Evolutionary conservation across 768 basidiomycete genomes (phyloP).

Genomic region (Lentinus tigrinus): DNA sequence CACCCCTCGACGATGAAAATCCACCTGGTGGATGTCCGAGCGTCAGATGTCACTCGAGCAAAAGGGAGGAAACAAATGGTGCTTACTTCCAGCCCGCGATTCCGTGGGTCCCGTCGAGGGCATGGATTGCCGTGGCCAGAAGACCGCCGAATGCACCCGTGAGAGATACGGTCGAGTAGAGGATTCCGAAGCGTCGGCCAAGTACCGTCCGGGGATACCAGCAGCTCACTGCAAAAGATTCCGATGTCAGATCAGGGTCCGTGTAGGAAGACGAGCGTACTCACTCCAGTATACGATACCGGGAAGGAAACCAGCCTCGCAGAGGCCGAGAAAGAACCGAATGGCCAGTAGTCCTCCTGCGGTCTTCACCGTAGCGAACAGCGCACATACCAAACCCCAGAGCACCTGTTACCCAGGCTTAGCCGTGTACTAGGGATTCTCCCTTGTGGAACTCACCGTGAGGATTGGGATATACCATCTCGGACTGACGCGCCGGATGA

Average conservation of each 20-base stretch:
- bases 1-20: constrained; percentile 48
- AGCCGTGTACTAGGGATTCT: constrained; percentile 4
- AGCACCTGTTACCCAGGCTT: constrained; percentile 18
- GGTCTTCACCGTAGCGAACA: constrained; percentile 25
- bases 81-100: constrained; percentile 37
- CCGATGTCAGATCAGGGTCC: background rate
- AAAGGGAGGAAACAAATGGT: background rate
- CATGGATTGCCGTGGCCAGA: constrained; percentile 36
- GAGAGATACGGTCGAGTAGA: constrained; percentile 30
- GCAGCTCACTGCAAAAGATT: constrained; percentile 32
- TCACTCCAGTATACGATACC: constrained; percentile 36
- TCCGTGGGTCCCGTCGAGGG: constrained; percentile 37
- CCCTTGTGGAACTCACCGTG: constrained; percentile 29
- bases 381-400: constrained; percentile 32
- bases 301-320: constrained; percentile 40
- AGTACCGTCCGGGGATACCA: constrained; percentile 38
- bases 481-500: constrained; percentile 35
- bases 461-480: constrained; percentile 38
- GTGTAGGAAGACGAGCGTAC: background rate
- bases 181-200: constrained; percentile 23
- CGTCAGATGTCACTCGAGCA: constrained; percentile 10
- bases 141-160: constrained; percentile 25
- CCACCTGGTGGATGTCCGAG: constrained; percentile 22
- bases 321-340: constrained; percentile 38
- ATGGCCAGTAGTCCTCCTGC: constrained; percentile 36